Evolutionary conservation across 2,329 filamentous ascomycete species (phyloP), one percentile per base, ranked within the genome.

Genomic region (Trichophyton simii): DNA sequence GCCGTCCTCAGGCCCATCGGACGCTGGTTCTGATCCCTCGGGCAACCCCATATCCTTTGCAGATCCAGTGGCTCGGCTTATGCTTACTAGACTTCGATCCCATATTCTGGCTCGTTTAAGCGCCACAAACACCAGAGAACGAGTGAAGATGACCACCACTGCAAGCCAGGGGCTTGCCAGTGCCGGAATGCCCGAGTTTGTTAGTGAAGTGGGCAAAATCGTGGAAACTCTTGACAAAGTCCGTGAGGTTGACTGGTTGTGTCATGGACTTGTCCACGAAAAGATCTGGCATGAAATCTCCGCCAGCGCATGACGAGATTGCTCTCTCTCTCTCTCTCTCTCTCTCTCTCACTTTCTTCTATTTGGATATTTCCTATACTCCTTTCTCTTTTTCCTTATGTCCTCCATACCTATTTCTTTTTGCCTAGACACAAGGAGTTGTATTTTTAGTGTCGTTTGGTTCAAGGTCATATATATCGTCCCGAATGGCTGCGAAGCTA

Each of bases 131-230:
- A 80, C 80, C 1, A 79, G 80, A 15, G 84, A 87, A 66, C 73
- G 82, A 18, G 80, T 85, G 13, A 76, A 80, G 11, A 79, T 79
- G 8, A 82, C 81, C 0, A 82, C 78, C 36, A 80, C 79, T 0
- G 83, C 84, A 6, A 82, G 78, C 11, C 82, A 85, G 63, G 79
- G 79, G 7, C 73, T 87, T 48, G 82, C 83, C 4, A 77, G 78
- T 1, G 81, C 80, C 13, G 84, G 84, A 3, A 79, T 87, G 71
- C 79, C 82, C 0, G 84, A 87, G 66, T 85, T 86, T 66, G 79
- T 83, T 8, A 76, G 71, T 25, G 80, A 83, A 62, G 81, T 86
- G 20, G 80, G 81, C 1, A 78, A 80, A 48, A 75, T 86, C 55
- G 83, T 84, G 15, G 82, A 85, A 31, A 75, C 79, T 64, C 67